A percentile compares a stretch with the other conserved stretches of the same genome.
Evolutionary conservation across 2,329 filamentous ascomycete genomes (phyloP).

Genomic region (Colletotrichum tropicicola): DNA sequence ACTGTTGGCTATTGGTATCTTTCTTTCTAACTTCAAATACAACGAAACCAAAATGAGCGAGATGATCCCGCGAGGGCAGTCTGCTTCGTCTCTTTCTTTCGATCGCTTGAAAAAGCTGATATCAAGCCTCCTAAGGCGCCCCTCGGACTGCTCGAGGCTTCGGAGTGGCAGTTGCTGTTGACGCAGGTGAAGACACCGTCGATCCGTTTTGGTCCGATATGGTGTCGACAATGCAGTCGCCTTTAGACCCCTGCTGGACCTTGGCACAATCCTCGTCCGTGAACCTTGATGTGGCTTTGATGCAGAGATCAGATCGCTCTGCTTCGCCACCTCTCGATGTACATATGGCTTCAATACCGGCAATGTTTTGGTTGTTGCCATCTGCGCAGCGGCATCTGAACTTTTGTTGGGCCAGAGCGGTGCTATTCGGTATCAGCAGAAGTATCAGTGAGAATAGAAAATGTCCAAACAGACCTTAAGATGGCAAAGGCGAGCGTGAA

Average conservation of each 20-base stretch:
- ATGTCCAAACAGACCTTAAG: not conserved
- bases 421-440: not conserved
- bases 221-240: slow-evolving; percentile 4
- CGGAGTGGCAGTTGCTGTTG: too few relatives aligned
- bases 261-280: not conserved
- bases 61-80: too few relatives aligned
- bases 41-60: too few relatives aligned
- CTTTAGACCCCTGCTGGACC: not conserved
- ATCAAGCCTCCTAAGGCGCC: slow-evolving; percentile 2
- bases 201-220: not conserved
- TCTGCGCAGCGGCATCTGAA: slow-evolving; percentile 15
- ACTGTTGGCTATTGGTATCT: too few relatives aligned
- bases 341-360: not conserved
- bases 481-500: not conserved
- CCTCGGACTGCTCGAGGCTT: too few relatives aligned
- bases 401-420: not conserved
- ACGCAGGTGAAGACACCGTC: too few relatives aligned
- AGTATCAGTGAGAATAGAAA: not conserved
- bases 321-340: not conserved
- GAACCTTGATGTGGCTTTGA: not conserved
- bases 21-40: too few relatives aligned
- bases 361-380: not conserved
- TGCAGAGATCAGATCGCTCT: not conserved
- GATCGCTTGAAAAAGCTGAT: slow-evolving; percentile 43
- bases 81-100: too few relatives aligned